A percentile compares a stretch with the other conserved stretches of the same genome.
phyloP scores from a whole-genome alignment of 2,329 filamentous ascomycete species.

The Aspergillus sp. region DNA sequence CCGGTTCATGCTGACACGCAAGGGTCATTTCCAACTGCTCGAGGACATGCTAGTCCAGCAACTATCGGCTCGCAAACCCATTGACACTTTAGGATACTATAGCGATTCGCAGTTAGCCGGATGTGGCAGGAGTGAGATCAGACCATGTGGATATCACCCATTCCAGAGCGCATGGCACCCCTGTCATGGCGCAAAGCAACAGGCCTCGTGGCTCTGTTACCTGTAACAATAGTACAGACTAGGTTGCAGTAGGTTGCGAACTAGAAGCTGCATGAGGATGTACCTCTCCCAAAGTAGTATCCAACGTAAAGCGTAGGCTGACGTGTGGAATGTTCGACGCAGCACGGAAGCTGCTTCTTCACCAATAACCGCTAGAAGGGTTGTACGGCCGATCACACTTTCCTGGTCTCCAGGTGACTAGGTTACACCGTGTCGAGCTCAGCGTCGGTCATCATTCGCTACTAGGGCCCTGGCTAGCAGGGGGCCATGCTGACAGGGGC shows the following conservation, averaged over 20 bases:
- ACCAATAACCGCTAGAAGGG: neutral
- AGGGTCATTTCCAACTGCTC: neutral
- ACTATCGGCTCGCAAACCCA: neutral
- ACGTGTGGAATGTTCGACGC: slow-evolving; percentile 5
- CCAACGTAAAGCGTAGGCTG: slow-evolving; percentile 4
- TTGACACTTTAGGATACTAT: neutral
- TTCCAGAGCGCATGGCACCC: slow-evolving; percentile 12
- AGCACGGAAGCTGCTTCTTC: neutral
- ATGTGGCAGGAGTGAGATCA: slow-evolving; percentile 2
- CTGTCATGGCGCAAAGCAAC: neutral
- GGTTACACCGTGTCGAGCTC: slow-evolving; percentile 6
- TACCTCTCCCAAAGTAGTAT: slow-evolving; percentile 7
- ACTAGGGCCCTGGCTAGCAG: neutral
- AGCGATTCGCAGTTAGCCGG: neutral
- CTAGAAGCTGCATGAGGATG: slow-evolving; percentile 5
- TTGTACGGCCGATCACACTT: slow-evolving; percentile 4
- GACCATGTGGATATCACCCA: slow-evolving; percentile 11
- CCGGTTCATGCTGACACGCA: neutral
- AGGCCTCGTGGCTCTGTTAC: slow-evolving; percentile 5
- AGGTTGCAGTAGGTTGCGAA: slow-evolving; percentile 6
- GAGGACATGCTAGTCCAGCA: neutral
- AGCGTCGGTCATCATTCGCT: slow-evolving; percentile 3
- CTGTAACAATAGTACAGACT: neutral
- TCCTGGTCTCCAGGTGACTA: slow-evolving; percentile 1
- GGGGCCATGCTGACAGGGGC: slow-evolving; percentile 2